These are phyloP conservation scores for Neurospora crassa DNA, from an alignment of 2,329 filamentous ascomycete genomes.

Conservation along the genomic window DNA sequence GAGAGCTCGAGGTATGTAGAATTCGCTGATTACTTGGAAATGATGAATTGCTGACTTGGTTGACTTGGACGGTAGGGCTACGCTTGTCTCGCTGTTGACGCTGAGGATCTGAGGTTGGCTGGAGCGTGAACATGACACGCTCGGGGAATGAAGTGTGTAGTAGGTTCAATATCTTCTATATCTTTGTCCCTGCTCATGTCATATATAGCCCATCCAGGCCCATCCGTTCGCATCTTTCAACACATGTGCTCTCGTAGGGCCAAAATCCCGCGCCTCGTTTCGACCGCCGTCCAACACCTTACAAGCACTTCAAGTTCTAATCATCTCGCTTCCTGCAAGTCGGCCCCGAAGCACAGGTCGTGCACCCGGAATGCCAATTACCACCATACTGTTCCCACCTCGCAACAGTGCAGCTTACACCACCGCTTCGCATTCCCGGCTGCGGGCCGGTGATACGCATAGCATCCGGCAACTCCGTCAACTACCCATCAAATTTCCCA, in stretches of 20 bases:
- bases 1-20: not conserved
- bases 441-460: constrained; percentile 9
- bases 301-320: constrained; percentile 10
- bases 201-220: not conserved
- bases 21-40: too few species aligned
- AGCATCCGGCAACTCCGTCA: constrained; percentile 4
- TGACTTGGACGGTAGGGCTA: not conserved
- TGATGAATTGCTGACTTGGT: not conserved
- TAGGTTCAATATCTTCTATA: not conserved
- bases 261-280: not conserved
- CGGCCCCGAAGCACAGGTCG: constrained; percentile 7
- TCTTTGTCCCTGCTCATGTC: not conserved
- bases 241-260: not conserved
- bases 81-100: not conserved
- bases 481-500: constrained; percentile 9
- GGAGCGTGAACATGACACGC: too few species aligned
- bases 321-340: constrained; percentile 8
- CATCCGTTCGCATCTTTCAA: not conserved
- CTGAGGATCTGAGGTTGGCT: not conserved
- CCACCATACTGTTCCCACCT: constrained; percentile 11
- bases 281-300: not conserved
- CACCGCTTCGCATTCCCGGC: constrained; percentile 3
- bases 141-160: not conserved
- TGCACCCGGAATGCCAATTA: constrained; percentile 6
- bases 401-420: not conserved